These are phyloP conservation scores for Gomphus sp. DNA, from an alignment of 1,284 basidiomycete species.

Conservation along the genomic window DNA sequence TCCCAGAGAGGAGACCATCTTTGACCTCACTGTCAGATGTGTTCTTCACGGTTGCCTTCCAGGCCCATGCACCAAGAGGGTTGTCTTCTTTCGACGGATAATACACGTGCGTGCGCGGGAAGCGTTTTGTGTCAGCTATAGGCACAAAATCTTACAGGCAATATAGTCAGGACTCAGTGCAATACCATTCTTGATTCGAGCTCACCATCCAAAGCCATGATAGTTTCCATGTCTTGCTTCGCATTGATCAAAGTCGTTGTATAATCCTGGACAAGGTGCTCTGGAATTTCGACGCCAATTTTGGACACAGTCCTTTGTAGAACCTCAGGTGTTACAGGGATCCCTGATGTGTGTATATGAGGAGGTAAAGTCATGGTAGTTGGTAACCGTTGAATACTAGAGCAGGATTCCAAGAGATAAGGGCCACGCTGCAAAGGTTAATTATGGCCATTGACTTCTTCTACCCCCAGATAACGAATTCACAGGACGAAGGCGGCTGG, in stretches of 20 bases:
- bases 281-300: conserved; percentile 3
- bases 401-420: background rate
- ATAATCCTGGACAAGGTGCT: conserved; percentile 8
- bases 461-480: background rate
- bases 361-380: background rate
- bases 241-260: conserved; percentile 1
- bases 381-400: background rate
- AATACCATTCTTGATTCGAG: background rate
- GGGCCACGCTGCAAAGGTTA: background rate
- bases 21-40: conserved; percentile 7
- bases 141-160: conserved; percentile 7
- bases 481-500: background rate
- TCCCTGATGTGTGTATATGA: background rate
- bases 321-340: conserved; percentile 1
- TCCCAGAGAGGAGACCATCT: conserved; percentile 20
- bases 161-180: background rate
- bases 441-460: background rate
- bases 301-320: conserved; percentile 4
- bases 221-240: conserved; percentile 3
- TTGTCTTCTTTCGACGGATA: conserved; percentile 16
- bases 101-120: background rate
- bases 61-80: conserved; percentile 21
- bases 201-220: conserved; percentile 8
- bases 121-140: conserved; percentile 1
- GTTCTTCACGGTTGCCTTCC: conserved; percentile 22